phyloP scores from a whole-genome alignment of 2,329 filamentous ascomycete species.

The Berkeleyomyces rouxiae region DNA sequence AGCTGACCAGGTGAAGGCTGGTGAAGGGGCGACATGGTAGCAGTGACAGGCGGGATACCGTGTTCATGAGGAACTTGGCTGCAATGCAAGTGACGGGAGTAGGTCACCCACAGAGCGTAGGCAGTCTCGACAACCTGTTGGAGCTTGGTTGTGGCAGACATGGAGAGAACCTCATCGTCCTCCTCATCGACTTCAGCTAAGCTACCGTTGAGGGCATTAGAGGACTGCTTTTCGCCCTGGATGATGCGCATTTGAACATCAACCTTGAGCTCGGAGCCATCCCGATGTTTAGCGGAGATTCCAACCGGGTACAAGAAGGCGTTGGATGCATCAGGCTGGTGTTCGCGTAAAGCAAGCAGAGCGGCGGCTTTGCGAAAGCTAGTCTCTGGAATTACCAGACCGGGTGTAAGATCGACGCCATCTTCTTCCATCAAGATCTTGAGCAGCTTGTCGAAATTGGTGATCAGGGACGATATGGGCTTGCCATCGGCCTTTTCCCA shows the following conservation, averaged over 20 bases:
- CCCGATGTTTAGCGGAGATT: constrained; percentile 69
- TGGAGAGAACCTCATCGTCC: constrained; percentile 18
- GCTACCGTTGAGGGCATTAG: constrained; percentile 39
- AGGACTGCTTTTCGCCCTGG: constrained; percentile 59
- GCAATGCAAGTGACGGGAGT: constrained; percentile 81
- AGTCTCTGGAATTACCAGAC: constrained; percentile 93
- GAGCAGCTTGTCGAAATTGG: constrained; percentile 72
- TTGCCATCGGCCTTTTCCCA: constrained; percentile 70
- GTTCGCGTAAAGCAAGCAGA: constrained; percentile 67
- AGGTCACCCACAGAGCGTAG: constrained; percentile 93
- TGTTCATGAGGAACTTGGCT: constrained; percentile 42
- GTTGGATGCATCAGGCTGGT: constrained; percentile 58
- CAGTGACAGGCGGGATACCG: constrained; percentile 43
- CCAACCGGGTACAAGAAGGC: constrained; percentile 75
- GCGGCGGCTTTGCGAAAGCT: constrained; percentile 83
- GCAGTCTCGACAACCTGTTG: constrained; percentile 56
- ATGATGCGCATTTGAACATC: constrained; percentile 95
- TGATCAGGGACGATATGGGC: constrained; percentile 64
- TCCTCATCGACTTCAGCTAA: constrained; percentile 44
- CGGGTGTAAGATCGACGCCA: constrained; percentile 65
- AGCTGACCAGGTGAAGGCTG: constrained; percentile 64
- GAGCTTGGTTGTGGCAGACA: not conserved
- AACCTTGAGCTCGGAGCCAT: constrained; percentile 81
- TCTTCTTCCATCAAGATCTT: constrained; percentile 74
- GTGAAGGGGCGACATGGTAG: constrained; percentile 52